Base-by-base conservation (phyloP, 2,329 filamentous ascomycete species). In the Endocalyx cinctus region DNA sequence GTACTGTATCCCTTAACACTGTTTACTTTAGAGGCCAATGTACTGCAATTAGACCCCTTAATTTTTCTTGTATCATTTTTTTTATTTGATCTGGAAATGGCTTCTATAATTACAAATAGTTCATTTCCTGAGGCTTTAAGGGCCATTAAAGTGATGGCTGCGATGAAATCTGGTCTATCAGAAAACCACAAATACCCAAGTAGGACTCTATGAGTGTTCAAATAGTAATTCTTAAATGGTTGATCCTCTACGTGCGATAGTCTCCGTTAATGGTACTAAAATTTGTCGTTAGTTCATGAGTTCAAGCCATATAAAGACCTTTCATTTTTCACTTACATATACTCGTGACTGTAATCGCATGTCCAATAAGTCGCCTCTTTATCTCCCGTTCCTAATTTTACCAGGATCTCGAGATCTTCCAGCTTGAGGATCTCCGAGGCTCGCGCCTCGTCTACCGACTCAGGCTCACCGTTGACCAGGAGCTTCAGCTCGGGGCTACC, bases 321-420 rank as follows among this genome's bases (percentile, higher is more conserved):
- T 17, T 14, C 16, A 2, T 10, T 20, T 25, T 7, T 11, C 29
- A 57, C 52, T 58, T 43, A 55, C 57, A 77, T 77, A 54, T 79
- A 94, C 69, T 89, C 84, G 54, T 89, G 84, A 54, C 82, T 87
- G 48, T 89, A 87, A 58, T 94, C 87, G 54, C 87, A 92, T 25
- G 86, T 92, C 79, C 84, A 92, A 58, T 87, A 86, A 5, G 79
- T 77, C 2, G 82, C 81, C 57, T 82, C 75, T 54, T 80, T 71
- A 20, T 72, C 66, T 25, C 78, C 81, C 28, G 82, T 84, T 17
- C 84, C 84, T 34, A 94, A 57, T 37, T 71, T 72, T 5, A 94
- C 83, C 23, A 84, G 58, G 41, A 94, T 89, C 63, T 90, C 84
- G 42, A 92, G 59, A 53, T 92, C 82, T 55, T 88, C 84, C 44